Evolutionary conservation across 495 filamentous ascomycete genomes (phyloP).

Genomic region (Terfezia boudieri): DNA sequence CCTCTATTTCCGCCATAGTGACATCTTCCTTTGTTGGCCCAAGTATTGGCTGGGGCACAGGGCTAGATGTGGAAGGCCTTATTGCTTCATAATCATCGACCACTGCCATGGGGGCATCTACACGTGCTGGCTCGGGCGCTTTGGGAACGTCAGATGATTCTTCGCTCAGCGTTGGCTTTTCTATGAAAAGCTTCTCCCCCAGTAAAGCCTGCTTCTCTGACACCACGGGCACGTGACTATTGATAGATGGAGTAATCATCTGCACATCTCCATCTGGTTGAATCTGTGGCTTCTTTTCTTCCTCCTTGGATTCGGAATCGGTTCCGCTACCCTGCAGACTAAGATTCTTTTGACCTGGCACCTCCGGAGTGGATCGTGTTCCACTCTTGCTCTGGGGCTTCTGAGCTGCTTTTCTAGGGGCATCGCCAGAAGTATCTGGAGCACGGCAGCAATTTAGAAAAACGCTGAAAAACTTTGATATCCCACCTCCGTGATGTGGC

Average conservation of each 20-base stretch:
- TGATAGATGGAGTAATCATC: no score
- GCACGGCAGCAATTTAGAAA: constrained; percentile 19
- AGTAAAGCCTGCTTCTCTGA: no score
- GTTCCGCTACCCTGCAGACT: not conserved
- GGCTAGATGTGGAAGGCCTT: not conserved
- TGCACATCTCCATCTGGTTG: not conserved
- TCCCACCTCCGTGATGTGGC: constrained; percentile 10
- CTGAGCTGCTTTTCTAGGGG: no score
- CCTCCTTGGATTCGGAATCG: not conserved
- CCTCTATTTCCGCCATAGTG: not conserved
- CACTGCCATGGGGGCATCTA: not conserved
- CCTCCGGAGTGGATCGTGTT: not conserved
- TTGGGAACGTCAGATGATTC: no score
- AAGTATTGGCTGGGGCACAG: not conserved
- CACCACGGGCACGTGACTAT: no score
- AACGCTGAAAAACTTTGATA: constrained; percentile 17
- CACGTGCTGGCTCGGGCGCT: no score
- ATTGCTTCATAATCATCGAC: not conserved
- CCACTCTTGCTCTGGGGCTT: no score
- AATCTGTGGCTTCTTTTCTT: not conserved
- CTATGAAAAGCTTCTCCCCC: no score
- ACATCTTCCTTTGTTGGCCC: not conserved
- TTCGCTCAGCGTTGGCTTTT: no score
- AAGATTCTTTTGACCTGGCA: not conserved
- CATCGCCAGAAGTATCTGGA: constrained; percentile 7